A percentile compares a stretch with the other conserved stretches of the same genome.
Evolutionary conservation across 2,329 filamentous ascomycete genomes (phyloP).

Genomic region (Aspergillus sp.): DNA sequence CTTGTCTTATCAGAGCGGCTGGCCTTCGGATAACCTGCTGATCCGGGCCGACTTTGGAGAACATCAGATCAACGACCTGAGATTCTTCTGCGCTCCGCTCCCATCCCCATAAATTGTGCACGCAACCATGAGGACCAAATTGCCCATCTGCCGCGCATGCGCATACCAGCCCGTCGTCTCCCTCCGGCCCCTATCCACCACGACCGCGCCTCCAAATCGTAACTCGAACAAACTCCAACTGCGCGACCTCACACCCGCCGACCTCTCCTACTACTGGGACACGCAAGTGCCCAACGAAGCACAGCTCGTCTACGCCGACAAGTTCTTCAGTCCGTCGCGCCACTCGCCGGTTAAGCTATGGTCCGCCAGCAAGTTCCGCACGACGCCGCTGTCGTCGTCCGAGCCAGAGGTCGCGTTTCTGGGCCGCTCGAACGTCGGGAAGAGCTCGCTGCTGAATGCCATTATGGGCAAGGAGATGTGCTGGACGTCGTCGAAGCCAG

Average conservation of each 20-base stretch:
- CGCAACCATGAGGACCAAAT: background rate
- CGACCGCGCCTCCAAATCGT: constrained; percentile 5
- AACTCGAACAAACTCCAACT: constrained; percentile 29
- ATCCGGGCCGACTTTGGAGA: constrained; percentile 1
- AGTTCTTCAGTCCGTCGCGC: constrained; percentile 46
- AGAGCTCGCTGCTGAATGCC: constrained; percentile 65
- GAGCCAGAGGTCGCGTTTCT: constrained; percentile 66
- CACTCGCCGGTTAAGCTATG: constrained; percentile 57
- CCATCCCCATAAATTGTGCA: too few species aligned
- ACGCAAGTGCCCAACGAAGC: constrained; percentile 43
- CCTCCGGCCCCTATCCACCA: constrained; percentile 11
- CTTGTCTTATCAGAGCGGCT: background rate
- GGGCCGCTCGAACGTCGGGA: constrained; percentile 69
- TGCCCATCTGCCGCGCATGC: constrained; percentile 4
- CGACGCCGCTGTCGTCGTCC: constrained; percentile 52
- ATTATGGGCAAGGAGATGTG: constrained; percentile 55
- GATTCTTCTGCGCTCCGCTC: background rate
- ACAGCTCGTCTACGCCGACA: constrained; percentile 47
- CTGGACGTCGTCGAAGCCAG: constrained; percentile 58
- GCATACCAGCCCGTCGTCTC: background rate
- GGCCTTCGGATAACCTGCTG: background rate
- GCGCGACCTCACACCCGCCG: constrained; percentile 29
- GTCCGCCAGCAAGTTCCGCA: constrained; percentile 60
- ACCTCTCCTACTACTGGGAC: constrained; percentile 52
- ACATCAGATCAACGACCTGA: background rate